Evolutionary conservation across 1,284 basidiomycete species (phyloP), one percentile per base, ranked within the genome.

Genomic region (Exobasidium cylindrosporum): DNA sequence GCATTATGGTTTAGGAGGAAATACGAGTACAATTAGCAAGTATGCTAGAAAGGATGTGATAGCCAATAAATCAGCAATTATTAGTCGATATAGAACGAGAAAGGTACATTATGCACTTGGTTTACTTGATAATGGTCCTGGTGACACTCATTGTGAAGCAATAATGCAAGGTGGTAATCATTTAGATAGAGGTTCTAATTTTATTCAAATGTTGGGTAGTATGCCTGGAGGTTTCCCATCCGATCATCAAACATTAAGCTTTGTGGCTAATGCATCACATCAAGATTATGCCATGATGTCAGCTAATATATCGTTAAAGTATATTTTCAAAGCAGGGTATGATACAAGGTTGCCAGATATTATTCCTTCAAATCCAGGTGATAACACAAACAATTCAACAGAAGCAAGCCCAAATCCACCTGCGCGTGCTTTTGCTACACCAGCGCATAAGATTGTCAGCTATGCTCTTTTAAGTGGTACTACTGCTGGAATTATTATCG

Each of bases 271-370:
- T 43, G 68, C 70, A 6, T 68, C 70, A 23, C 77, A 78, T 58
- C 64, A 66, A 47, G 76, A 78, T 60, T 78, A 76, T 52, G 57
- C 74, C 28, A 77, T 77, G 75, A 46, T 77, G 31, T 62, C 62
- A 3, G 64, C 63, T 55, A 69, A 66, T 58, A 60, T 58, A 40
- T 65, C 65, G 47, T 58, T 77, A n/a, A 63, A 68, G 14, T 58
- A 61, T n/a, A 44, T 77, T 29, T 77, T 77, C 32, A 59, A 65
- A 45, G 63, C 72, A 4, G 57, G 56, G 49, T 17, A 56, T 7
- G 30, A 60, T 28, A 58, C n/a, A 43, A 56, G 31, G 26, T 57
- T 68, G 53, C 65, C 69, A 1, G 63, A 69, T 30, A 30, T 76
- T 32, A 64, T 60, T 26, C 65, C 68, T 45, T 59, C 61, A 57